Base-by-base conservation (phyloP, 345 rosid species). In the Firmiana major region DNA sequence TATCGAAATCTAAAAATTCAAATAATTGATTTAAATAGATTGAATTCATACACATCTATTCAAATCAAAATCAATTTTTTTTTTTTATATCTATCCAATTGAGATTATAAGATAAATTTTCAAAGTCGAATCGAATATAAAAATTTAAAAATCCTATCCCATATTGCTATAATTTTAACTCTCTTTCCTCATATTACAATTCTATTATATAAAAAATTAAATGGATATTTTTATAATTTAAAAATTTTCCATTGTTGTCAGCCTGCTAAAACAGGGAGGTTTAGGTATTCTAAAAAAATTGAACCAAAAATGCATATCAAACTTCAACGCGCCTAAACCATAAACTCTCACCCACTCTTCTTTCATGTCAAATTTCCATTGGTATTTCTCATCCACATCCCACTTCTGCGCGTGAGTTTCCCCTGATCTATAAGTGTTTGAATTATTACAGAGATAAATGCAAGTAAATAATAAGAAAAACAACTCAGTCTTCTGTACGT, bases 271-370 rank as follows among this genome's bases (percentile, higher is more conserved):
- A 53, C 63, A 78, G 73, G 75, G 78, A 48, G 71, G 67, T 53
- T 63, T 62, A 76, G 62, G 76, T 76, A 72, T 75, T 21, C 31
- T 76, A 19, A 15, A 9, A 9, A 71, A 80, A 80, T 5, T 70
- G 66, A 54, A 60, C 42, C 60, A 21, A 54, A 19, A 40, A 26
- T 9, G 15, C 49, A 19, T 21, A 17, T 6, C 65, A 12, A 73
- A 22, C 0, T 15, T 11, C 49, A 40, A 49, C 46, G 22, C 28
- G 15, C 75, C 6, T 1, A 0, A 13, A 38, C 45, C 34, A 31
- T 2, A 4, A 17, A 49, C 9, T 17, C 13, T 0, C 4, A 2
- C 3, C 3, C 19, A 53, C 57, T 12, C 64, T 24, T 34, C 71
- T 43, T 17, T 5, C 40, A 15, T 59, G 28, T 58, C 49, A 9